Evolutionary conservation across 1,284 basidiomycete genomes (phyloP), one percentile per base, ranked within the genome.

Genomic region (Puccinia novopanici): DNA sequence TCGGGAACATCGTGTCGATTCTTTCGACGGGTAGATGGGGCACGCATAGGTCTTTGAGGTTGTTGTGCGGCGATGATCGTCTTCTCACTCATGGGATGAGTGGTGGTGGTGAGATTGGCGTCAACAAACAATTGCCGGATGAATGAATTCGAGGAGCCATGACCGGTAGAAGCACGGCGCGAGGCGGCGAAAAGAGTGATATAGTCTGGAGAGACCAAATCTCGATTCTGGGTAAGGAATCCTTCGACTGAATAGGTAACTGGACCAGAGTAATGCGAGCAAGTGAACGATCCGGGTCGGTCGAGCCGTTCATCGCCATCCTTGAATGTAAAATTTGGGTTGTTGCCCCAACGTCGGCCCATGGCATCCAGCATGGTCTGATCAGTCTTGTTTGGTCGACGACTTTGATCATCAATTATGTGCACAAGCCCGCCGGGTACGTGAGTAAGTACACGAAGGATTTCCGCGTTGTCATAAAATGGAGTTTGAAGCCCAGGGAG

Each of bases 381-480:
- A 84, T 98, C 93, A 9, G 91, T 94, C 90, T 95, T 96, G 87
- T 94, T 95, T 82, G 90, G 89, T 57, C 92, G 89, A 22, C 92
- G 89, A 13, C 94, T 92, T 86, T 98, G 94, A 85, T 99, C 96
- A 85, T 98, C 95, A 91, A 98, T 94, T 86, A 98, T 98, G 85
- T 96, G 93, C 75, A 98, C 91, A 45, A 99, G 88, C 4, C 97
- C 96, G 19, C 94, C 93, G 2, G 94, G 95, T 82, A 89, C 89
- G 85, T 94, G 92, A 84, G 94, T 92, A 61, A 99, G 87, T 67
- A 99, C 88, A 15, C 93, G 91, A 48, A 98, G 86, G 83, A 93
- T 94, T 85, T 98, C 95, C 19, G 92, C 87, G 86, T 98, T 98
- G 87, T 97, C 94, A 85, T 94, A 95, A 87, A 92, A 95, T 0